Evolutionary conservation across 177 flowering plant genomes (phyloP).

Genomic region (Tripterygium wilfordii): DNA sequence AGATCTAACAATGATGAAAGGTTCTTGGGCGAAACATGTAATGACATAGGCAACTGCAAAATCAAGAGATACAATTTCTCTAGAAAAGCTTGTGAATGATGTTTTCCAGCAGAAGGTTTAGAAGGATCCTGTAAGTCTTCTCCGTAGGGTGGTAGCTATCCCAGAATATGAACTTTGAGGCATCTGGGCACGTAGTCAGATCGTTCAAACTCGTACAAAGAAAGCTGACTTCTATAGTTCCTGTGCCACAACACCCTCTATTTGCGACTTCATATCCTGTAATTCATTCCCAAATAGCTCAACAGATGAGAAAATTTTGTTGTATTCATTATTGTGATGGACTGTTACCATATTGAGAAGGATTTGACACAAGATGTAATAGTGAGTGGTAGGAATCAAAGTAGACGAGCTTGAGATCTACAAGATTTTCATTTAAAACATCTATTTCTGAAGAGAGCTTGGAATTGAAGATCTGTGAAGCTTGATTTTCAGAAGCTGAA

Average conservation of each 20-base stretch:
- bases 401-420: constrained; percentile 22
- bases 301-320: too few relatives aligned
- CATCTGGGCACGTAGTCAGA: constrained; percentile 20
- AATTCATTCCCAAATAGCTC: too few relatives aligned
- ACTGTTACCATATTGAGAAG: constrained; percentile 23
- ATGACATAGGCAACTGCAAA: too few relatives aligned
- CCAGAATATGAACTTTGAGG: constrained; percentile 32
- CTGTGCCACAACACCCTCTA: constrained; percentile 45
- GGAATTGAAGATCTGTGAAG: constrained; percentile 33
- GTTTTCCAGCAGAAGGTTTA: constrained; percentile 1
- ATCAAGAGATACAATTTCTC: not conserved
- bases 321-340: too few relatives aligned
- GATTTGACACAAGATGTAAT: constrained; percentile 21
- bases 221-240: constrained; percentile 24
- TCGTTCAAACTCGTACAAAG: constrained; percentile 23
- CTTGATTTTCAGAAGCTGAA: constrained; percentile 21
- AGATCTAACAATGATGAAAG: too few relatives aligned
- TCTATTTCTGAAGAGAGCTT: constrained; percentile 20
- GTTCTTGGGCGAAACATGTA: too few relatives aligned
- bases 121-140: constrained; percentile 13
- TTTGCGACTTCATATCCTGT: constrained; percentile 27
- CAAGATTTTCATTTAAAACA: constrained; percentile 15
- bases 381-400: constrained; percentile 33
- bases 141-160: constrained; percentile 40
- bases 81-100: constrained; percentile 4